phyloP scores from a whole-genome alignment of 2,329 filamentous ascomycete genomes.

The Cercospora sp. region DNA sequence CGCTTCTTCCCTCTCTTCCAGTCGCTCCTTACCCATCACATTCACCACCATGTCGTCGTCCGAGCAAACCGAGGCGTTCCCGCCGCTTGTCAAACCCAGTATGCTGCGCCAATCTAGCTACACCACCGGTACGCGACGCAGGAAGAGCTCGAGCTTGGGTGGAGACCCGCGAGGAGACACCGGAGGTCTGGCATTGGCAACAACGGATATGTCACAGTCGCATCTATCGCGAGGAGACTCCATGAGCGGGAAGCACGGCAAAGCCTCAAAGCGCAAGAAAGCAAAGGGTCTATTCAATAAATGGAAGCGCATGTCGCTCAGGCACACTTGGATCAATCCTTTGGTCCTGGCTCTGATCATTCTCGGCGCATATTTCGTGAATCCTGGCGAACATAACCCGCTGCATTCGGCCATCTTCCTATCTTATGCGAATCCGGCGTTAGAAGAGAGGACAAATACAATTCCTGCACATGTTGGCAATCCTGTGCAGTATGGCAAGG shows the following conservation, averaged over 20 bases:
- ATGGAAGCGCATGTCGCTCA: slow-evolving; percentile 48
- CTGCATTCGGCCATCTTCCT: slow-evolving; percentile 83
- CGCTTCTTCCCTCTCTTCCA: slow-evolving; percentile 6
- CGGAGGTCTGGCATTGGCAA: slow-evolving; percentile 53
- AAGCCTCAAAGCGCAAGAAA: slow-evolving; percentile 50
- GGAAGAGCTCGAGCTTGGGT: slow-evolving; percentile 46
- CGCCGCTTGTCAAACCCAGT: slow-evolving; percentile 18
- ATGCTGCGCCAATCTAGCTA: slow-evolving; percentile 21
- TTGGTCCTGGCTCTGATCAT: slow-evolving; percentile 66
- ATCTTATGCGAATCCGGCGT: slow-evolving; percentile 67
- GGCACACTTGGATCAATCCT: slow-evolving; percentile 66
- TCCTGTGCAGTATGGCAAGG: slow-evolving; percentile 76
- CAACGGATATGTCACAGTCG: slow-evolving; percentile 29
- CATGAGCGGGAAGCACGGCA: slow-evolving; percentile 25
- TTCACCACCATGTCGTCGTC: slow-evolving; percentile 12
- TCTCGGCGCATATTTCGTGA: slow-evolving; percentile 68
- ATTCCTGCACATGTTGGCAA: slow-evolving; percentile 48
- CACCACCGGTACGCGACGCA: slow-evolving; percentile 22
- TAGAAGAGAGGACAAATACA: slow-evolving; percentile 37
- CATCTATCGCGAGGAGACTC: slow-evolving; percentile 17
- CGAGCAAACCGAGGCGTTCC: slow-evolving; percentile 23
- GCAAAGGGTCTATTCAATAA: slow-evolving; percentile 47
- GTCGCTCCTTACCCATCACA: slow-evolving; percentile 23
- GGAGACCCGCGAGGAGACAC: slow-evolving; percentile 56
- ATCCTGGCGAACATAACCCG: slow-evolving; percentile 76